Conservation (phyloP, 352 stramenopile species). For the Phytopythium montanum region DNA sequence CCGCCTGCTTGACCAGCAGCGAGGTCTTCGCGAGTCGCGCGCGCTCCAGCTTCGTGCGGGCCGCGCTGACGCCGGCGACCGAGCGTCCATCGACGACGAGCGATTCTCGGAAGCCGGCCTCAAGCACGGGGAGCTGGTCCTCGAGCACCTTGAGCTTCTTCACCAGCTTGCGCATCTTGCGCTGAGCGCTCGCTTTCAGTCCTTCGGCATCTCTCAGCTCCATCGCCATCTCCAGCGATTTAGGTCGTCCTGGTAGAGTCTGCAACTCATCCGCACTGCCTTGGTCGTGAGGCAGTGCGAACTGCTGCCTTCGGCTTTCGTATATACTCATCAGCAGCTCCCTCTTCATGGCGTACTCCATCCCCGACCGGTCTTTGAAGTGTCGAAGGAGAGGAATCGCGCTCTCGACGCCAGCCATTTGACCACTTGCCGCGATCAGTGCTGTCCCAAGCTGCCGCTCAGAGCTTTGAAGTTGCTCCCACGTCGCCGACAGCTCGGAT, state of each 20-base stretch:
- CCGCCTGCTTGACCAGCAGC: slow-evolving; percentile 32
- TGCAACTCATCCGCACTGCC: background rate
- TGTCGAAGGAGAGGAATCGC: slow-evolving; percentile 7
- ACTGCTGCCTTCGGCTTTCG: background rate
- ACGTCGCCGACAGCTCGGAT: slow-evolving; percentile 20
- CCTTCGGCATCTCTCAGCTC: slow-evolving; percentile 16
- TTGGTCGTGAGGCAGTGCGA: background rate
- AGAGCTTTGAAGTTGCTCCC: slow-evolving; percentile 1
- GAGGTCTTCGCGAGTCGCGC: slow-evolving; percentile 26
- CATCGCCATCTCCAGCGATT: background rate
- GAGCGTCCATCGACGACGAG: slow-evolving; percentile 15
- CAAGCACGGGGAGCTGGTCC: slow-evolving; percentile 24
- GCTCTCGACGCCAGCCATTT: no score
- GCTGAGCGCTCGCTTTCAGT: slow-evolving; percentile 27
- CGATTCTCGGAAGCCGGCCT: slow-evolving; percentile 20
- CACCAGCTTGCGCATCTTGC: slow-evolving; percentile 48
- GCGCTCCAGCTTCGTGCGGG: slow-evolving; percentile 31
- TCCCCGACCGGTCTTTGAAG: slow-evolving; percentile 4
- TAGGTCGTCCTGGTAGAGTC: background rate
- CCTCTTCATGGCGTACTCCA: slow-evolving; percentile 6
- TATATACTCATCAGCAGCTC: background rate
- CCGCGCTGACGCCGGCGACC: slow-evolving; percentile 25
- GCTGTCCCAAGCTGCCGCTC: background rate
- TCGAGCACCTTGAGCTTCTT: slow-evolving; percentile 42
- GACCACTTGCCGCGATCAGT: background rate